Conservation (phyloP, 2,329 filamentous ascomycete species). For the Colletotrichum horii region DNA sequence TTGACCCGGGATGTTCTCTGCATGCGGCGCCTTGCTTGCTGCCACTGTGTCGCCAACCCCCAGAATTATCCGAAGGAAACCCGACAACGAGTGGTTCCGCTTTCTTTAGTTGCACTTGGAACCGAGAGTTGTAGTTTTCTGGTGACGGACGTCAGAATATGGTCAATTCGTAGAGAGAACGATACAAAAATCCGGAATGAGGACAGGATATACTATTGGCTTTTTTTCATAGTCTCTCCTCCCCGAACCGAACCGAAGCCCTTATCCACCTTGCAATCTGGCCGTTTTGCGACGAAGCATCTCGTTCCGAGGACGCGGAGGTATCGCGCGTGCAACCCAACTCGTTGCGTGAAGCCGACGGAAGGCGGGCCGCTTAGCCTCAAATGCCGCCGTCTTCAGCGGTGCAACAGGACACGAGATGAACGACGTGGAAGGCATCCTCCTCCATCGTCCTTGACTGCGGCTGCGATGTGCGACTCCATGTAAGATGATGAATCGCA, state of each 20-base stretch:
- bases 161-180: neutral
- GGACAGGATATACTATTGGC: neutral
- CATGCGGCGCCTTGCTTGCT: neutral
- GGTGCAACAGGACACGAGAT: neutral
- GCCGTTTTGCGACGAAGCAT: neutral
- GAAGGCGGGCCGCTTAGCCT: constrained; percentile 15
- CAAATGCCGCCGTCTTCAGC: neutral
- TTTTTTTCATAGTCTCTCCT: neutral
- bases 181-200: neutral
- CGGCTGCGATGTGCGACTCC: neutral
- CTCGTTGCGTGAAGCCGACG: neutral
- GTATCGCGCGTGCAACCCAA: neutral
- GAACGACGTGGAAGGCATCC: neutral
- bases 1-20: neutral
- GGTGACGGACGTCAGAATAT: neutral
- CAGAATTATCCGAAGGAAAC: constrained; percentile 16
- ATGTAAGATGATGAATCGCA: neutral
- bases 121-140: neutral
- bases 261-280: neutral
- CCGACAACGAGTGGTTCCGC: neutral
- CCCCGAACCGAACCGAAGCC: neutral
- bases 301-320: constrained; percentile 3
- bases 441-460: neutral
- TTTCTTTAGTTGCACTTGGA: neutral
- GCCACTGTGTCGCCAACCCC: neutral